Base-by-base conservation (phyloP, 2,329 filamentous ascomycete species). In the Claviceps sorghi region DNA sequence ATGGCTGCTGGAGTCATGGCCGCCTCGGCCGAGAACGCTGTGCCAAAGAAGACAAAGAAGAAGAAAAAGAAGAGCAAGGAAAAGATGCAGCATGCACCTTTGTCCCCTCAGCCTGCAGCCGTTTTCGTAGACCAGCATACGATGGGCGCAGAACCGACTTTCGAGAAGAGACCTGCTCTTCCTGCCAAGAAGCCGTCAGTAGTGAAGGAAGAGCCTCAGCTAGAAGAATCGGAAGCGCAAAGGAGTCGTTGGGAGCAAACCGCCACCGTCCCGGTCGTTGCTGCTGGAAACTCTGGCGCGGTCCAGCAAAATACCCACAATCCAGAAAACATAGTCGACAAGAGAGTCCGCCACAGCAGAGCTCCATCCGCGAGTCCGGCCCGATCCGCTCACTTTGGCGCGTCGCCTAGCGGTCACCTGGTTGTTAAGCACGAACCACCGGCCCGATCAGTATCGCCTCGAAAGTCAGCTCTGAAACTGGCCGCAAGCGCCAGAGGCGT, bases 401-500 rank as follows among this genome's bases (percentile, higher is more conserved):
- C 75, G 10, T 72, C 75, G 8, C 71, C 49, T 13, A 34, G 78
- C 17, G 74, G 80, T 36, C 75, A 70, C 43, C 63, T 81, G 13
- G 68, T 74, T 1, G 71, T 83, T 30, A 81, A 74, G 56, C 85
- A 90, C 61, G 76, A 80, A 51, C 86, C 86, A 6, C 82, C 84
- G 22, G 72, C 80, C 32, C 76, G 86, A 48, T 87, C 85, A 5
- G 70, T 85, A 11, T 89, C 86, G 0, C 86, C 86, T 10, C 80
- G 81, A 46, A 91, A 91, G 64, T 88, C 86, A 1, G 86, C 85
- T 1, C 62, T 90, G 56, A 90, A 90, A 63, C 73, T 81, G 13
- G 58, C 62, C 1, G 80, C 78, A 48, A 75, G 80, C 1, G 72
- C 76, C 53, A 61, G 76, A 59, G 70, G 74, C 56, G 59, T 71